Evolutionary conservation across 805 yeast species (phyloP).

Genomic region (Zygoascus biomembranicola): DNA sequence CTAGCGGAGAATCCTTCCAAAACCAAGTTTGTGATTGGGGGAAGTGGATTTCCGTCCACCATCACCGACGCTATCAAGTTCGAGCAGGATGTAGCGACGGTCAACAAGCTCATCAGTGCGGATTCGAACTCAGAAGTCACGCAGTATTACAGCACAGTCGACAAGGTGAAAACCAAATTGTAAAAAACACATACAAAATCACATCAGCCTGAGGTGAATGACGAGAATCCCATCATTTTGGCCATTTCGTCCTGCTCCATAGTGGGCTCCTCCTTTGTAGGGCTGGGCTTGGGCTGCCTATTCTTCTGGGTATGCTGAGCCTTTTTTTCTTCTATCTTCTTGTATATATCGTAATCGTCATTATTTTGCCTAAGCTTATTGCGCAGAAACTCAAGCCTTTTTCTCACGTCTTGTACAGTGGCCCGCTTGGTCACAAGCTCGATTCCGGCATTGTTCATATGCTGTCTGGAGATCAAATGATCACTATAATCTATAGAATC

Average conservation of each 20-base stretch:
- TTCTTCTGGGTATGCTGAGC: constrained; percentile 14
- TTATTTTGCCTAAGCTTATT: constrained; percentile 21
- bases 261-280: constrained; percentile 12
- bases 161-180: constrained; percentile 3
- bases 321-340: constrained; percentile 28
- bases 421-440: constrained; percentile 35
- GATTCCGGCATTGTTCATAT: constrained; percentile 28
- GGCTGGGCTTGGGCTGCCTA: constrained; percentile 4
- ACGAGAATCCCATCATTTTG: constrained; percentile 49
- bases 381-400: constrained; percentile 31
- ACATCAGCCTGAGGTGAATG: background rate
- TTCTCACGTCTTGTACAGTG: constrained; percentile 41
- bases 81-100: constrained; percentile 49
- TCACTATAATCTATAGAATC: constrained; percentile 77
- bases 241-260: constrained; percentile 23
- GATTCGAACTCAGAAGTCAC: constrained; percentile 3
- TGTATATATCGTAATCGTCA: constrained; percentile 29
- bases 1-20: constrained; percentile 32
- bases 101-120: constrained; percentile 61
- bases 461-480: constrained; percentile 74
- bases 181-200: background rate
- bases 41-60: constrained; percentile 83
- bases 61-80: constrained; percentile 89
- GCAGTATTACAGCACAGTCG: constrained; percentile 6
- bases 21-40: constrained; percentile 56